phyloP scores from a whole-genome alignment of 2,329 filamentous ascomycete genomes.

The Pseudocercospora fuligena region DNA sequence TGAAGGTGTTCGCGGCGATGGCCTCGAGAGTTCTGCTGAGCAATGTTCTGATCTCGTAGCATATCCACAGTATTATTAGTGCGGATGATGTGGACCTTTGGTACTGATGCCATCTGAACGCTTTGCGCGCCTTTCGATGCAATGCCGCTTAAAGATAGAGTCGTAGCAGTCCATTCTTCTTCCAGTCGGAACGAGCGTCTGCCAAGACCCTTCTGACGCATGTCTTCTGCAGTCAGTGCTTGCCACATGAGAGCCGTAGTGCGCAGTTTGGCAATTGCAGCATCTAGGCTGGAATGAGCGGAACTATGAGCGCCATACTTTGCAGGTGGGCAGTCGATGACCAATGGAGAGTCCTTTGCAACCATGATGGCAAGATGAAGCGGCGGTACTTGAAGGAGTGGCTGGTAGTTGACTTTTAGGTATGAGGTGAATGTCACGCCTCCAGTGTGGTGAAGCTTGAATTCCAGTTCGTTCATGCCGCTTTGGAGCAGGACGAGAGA shows the following conservation, averaged over 20 bases:
- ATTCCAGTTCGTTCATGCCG: slow-evolving; percentile 32
- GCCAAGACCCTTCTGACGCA: slow-evolving; percentile 36
- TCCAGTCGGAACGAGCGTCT: slow-evolving; percentile 40
- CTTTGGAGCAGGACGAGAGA: slow-evolving; percentile 40
- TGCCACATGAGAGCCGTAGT: slow-evolving; percentile 45
- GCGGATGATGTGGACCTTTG: slow-evolving; percentile 38
- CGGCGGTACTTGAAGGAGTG: slow-evolving; percentile 40
- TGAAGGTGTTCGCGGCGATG: slow-evolving; percentile 27
- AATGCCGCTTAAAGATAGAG: slow-evolving; percentile 24
- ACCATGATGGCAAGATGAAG: slow-evolving; percentile 43
- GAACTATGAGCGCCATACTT: slow-evolving; percentile 36
- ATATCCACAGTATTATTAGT: slow-evolving; percentile 36
- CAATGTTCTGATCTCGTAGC: slow-evolving; percentile 30
- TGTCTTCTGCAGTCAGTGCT: slow-evolving; percentile 42
- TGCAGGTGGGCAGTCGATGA: slow-evolving; percentile 40
- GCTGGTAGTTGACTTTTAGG: slow-evolving; percentile 37
- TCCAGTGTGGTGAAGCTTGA: slow-evolving; percentile 34
- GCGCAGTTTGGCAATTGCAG: slow-evolving; percentile 41
- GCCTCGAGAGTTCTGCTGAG: slow-evolving; percentile 34
- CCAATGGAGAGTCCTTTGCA: slow-evolving; percentile 40
- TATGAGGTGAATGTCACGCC: slow-evolving; percentile 16
- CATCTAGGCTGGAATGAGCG: slow-evolving; percentile 38
- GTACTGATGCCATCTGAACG: slow-evolving; percentile 32
- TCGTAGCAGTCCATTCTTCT: slow-evolving; percentile 40
- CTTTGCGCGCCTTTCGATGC: slow-evolving; percentile 2